Conservation (phyloP, 2,329 filamentous ascomycete species). For the Cyphellophora europaea region DNA sequence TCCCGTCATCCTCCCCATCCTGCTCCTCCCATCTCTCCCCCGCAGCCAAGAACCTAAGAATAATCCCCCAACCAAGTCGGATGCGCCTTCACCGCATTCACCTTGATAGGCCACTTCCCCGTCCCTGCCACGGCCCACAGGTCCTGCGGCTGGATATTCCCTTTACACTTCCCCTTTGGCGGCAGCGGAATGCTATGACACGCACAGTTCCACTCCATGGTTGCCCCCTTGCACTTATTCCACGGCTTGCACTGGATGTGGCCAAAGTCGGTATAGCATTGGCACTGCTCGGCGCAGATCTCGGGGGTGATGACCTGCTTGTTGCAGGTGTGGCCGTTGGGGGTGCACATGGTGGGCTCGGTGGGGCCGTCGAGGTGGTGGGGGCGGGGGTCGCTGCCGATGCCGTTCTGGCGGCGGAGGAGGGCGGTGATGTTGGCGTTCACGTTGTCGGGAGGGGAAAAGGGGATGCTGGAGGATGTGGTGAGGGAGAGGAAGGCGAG, state of each 20-base stretch:
- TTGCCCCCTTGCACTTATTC: not conserved
- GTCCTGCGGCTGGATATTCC: not conserved
- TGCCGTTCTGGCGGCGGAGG: not conserved
- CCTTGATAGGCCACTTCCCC: not conserved
- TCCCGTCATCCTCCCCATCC: too few species aligned
- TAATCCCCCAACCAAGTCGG: too few species aligned
- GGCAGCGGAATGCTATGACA: not conserved
- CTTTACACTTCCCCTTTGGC: not conserved
- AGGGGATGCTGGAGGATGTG: too few species aligned
- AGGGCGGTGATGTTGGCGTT: not conserved
- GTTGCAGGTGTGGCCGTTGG: not conserved
- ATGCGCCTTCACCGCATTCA: not conserved
- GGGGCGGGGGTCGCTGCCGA: not conserved
- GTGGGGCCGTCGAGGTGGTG: not conserved
- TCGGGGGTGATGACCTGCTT: not conserved
- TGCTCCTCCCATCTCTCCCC: too few species aligned
- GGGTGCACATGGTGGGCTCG: not conserved
- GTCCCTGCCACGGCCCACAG: not conserved
- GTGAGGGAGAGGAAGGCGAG: not conserved
- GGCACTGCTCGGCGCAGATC: not conserved
- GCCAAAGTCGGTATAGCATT: not conserved
- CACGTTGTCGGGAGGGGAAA: not conserved
- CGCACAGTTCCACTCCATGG: not conserved
- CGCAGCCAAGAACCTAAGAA: too few species aligned
- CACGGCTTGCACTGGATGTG: not conserved